phyloP scores from a whole-genome alignment of 2,329 filamentous ascomycete species.

The Metarhizium rileyi region DNA sequence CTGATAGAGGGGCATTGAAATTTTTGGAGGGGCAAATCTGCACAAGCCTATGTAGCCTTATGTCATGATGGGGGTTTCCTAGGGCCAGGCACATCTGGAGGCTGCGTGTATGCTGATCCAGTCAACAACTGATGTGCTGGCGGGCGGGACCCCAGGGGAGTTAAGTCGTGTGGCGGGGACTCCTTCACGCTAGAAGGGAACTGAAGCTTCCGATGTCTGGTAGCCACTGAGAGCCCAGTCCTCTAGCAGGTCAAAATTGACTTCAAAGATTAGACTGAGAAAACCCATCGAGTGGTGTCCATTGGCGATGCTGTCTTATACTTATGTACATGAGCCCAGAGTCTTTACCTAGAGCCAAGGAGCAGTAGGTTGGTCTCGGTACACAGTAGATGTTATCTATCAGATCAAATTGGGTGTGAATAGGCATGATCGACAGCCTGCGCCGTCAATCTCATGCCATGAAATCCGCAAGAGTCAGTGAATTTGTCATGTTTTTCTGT shows the following conservation, averaged over 20 bases:
- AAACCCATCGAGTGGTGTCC: no score
- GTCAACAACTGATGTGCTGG: no score
- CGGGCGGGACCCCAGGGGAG: no score
- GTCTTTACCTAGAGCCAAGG: no score
- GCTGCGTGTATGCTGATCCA: no score
- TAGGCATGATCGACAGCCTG: neutral
- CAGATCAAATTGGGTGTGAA: neutral
- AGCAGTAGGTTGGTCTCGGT: no score
- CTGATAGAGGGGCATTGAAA: constrained; percentile 11
- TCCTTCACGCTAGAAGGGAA: neutral
- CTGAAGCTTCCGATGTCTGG: constrained; percentile 4
- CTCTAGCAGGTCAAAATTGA: no score
- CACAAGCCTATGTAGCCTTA: neutral
- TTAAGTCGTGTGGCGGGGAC: neutral
- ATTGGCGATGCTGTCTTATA: no score
- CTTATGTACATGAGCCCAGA: no score
- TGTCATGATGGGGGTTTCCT: constrained; percentile 5
- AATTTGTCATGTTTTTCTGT: constrained; percentile 30
- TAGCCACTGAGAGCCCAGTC: no score
- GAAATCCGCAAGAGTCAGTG: constrained; percentile 47
- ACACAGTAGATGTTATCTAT: neutral
- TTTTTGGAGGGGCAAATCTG: constrained; percentile 15
- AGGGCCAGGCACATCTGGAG: no score
- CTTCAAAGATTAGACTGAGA: no score
- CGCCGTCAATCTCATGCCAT: constrained; percentile 21